Percentiles rank a stretch among this genome's conserved stretches.
Conservation (phyloP, 2,329 filamentous ascomycete species). For the Trichoderma citrinoviride region DNA sequence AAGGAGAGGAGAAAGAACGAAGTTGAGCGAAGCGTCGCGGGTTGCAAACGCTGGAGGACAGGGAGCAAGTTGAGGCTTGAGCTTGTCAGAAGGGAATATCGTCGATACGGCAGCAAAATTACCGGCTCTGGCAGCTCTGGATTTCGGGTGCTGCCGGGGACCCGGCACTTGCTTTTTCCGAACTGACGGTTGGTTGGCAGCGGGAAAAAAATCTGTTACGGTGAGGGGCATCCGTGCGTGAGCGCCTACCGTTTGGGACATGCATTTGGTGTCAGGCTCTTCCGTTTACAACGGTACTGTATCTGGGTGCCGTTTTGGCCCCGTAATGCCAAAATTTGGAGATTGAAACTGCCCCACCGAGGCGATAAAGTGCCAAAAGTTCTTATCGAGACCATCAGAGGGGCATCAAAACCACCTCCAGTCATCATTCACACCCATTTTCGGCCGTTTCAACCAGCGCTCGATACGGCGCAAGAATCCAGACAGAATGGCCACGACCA, state of each 20-base stretch:
- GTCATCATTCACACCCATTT: not conserved
- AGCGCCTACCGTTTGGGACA: too few relatives aligned
- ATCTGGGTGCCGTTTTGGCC: not conserved
- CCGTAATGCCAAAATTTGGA: not conserved
- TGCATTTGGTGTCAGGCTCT: not conserved
- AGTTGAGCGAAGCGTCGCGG: conserved; percentile 21
- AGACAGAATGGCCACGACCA: conserved; percentile 47
- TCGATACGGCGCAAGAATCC: not conserved
- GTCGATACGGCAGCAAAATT: conserved; percentile 15
- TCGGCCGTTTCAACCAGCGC: not conserved
- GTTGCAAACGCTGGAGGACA: conserved; percentile 24
- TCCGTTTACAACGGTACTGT: not conserved
- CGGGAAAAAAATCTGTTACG: conserved; percentile 2
- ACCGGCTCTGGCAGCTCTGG: conserved; percentile 14
- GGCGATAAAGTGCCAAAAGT: conserved; percentile 16
- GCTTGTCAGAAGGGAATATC: conserved; percentile 23
- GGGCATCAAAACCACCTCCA: conserved; percentile 9
- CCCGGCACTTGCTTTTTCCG: conserved; percentile 30
- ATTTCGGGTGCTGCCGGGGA: conserved; percentile 27
- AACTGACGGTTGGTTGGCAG: not conserved
- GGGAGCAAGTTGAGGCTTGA: conserved; percentile 25
- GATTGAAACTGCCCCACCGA: conserved; percentile 3
- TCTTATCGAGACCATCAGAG: conserved; percentile 16
- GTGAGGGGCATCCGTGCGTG: conserved; percentile 6
- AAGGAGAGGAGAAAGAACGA: not conserved